Conservation (phyloP, 1,284 basidiomycete genomes). For the Leccinum fuscescens region DNA sequence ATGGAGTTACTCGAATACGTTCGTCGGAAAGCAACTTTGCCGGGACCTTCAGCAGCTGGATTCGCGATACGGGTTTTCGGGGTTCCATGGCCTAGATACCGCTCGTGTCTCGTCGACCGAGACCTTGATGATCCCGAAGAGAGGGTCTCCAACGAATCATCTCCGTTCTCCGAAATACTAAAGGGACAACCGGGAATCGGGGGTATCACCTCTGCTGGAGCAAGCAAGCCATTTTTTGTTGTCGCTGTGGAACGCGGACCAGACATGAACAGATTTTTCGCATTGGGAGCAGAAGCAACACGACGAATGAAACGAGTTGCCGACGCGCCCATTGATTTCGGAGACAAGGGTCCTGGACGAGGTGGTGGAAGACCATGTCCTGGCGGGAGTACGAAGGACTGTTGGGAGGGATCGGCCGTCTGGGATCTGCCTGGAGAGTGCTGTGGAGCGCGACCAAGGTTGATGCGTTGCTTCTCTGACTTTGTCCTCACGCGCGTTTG, state of each 20-base stretch:
- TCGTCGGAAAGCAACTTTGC: slow-evolving; percentile 78
- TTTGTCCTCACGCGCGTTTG: slow-evolving; percentile 50
- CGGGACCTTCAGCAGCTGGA: slow-evolving; percentile 45
- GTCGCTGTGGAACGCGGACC: slow-evolving; percentile 51
- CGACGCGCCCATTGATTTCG: slow-evolving; percentile 63
- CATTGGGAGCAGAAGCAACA: slow-evolving; percentile 95
- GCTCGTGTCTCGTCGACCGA: slow-evolving; percentile 39
- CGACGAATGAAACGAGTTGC: slow-evolving; percentile 87
- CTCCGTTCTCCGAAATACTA: slow-evolving; percentile 53
- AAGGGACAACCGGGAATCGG: slow-evolving; percentile 47
- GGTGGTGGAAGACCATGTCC: slow-evolving; percentile 32
- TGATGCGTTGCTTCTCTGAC: slow-evolving; percentile 52
- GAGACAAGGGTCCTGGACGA: slow-evolving; percentile 49
- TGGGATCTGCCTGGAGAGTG: slow-evolving; percentile 29
- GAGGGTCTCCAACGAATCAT: slow-evolving; percentile 68
- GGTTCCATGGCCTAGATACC: slow-evolving; percentile 24
- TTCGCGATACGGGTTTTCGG: slow-evolving; percentile 46
- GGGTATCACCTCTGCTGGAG: slow-evolving; percentile 59
- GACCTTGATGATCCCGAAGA: slow-evolving; percentile 69
- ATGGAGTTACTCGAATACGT: slow-evolving; percentile 98
- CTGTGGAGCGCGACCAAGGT: slow-evolving; percentile 18
- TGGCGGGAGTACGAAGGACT: slow-evolving; percentile 37
- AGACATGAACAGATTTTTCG: slow-evolving; percentile 82
- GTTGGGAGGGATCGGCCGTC: slow-evolving; percentile 38
- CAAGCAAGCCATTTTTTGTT: slow-evolving; percentile 74